Conservation (phyloP, 2,329 filamentous ascomycete species). For the Aspergillus quadricinctus region DNA sequence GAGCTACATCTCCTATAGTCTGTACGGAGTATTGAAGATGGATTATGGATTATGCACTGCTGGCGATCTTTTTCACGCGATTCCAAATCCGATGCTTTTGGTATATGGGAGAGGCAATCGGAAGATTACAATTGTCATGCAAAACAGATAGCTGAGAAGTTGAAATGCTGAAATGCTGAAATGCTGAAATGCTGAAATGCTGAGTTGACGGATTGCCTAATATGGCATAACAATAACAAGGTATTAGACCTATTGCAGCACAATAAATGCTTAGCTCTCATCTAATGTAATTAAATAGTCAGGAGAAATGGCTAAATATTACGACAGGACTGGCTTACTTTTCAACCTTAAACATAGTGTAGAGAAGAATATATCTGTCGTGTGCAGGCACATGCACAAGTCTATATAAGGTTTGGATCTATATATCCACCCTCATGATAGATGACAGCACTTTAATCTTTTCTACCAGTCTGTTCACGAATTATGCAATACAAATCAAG, state of each 20-base stretch:
- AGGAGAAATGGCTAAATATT: not conserved
- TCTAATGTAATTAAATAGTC: not conserved
- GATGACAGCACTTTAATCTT: no score
- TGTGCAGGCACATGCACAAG: not conserved
- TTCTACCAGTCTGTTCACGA: no score
- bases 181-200: no score
- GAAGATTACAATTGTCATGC: no score
- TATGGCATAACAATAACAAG: not conserved
- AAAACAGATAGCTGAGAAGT: no score
- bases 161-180: no score
- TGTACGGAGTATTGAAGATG: not conserved
- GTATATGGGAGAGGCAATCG: not conserved
- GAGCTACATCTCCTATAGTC: not conserved
- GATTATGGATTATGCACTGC: no score
- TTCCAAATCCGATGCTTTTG: not conserved
- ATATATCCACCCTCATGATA: no score
- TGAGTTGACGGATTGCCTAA: no score
- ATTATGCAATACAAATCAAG: no score
- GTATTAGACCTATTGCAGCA: not conserved
- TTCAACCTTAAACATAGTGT: not conserved
- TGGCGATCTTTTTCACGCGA: not conserved
- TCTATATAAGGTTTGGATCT: no score
- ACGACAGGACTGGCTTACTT: not conserved
- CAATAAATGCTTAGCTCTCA: not conserved
- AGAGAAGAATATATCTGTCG: not conserved